These are phyloP conservation scores for Agrocybe pediades DNA, from an alignment of 768 basidiomycete species.

Conservation along the genomic window DNA sequence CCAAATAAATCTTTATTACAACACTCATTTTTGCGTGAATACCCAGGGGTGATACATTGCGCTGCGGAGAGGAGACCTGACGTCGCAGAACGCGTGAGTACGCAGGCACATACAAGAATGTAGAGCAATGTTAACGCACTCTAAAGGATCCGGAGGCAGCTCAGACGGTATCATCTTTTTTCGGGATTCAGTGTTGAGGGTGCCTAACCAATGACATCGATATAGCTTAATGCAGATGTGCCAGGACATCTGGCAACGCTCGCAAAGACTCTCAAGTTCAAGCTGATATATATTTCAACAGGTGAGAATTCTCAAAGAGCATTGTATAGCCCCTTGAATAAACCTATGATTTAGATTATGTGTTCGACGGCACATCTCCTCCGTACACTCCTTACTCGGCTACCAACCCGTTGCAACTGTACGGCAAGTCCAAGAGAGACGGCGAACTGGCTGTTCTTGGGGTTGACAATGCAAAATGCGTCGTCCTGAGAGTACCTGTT, in stretches of 20 bases:
- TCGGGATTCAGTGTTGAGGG: neutral
- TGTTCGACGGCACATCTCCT: constrained; percentile 92
- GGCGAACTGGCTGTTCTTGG: constrained; percentile 81
- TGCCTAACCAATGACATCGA: neutral
- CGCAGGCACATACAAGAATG: neutral
- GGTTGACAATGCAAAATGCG: constrained; percentile 53
- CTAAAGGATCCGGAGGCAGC: constrained; percentile 71
- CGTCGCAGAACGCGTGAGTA: constrained; percentile 81
- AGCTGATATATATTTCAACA: constrained; percentile 90
- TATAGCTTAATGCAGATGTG: constrained; percentile 79
- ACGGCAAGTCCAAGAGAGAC: constrained; percentile 84
- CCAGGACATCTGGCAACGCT: constrained; percentile 73
- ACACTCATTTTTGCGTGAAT: neutral
- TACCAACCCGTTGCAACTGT: constrained; percentile 86
- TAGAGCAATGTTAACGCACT: constrained; percentile 6
- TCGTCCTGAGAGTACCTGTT: constrained; percentile 88
- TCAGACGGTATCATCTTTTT: constrained; percentile 44
- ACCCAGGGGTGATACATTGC: constrained; percentile 86
- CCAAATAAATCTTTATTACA: neutral
- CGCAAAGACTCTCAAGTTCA: constrained; percentile 60
- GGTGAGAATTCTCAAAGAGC: constrained; percentile 37
- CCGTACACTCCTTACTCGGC: constrained; percentile 77
- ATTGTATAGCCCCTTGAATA: neutral
- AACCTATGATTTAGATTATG: constrained; percentile 66
- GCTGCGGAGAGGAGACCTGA: constrained; percentile 94